Percentiles rank a stretch among this genome's conserved stretches.
phyloP scores from a whole-genome alignment of 2,329 filamentous ascomycete species.

The Fusarium sarcochroum region DNA sequence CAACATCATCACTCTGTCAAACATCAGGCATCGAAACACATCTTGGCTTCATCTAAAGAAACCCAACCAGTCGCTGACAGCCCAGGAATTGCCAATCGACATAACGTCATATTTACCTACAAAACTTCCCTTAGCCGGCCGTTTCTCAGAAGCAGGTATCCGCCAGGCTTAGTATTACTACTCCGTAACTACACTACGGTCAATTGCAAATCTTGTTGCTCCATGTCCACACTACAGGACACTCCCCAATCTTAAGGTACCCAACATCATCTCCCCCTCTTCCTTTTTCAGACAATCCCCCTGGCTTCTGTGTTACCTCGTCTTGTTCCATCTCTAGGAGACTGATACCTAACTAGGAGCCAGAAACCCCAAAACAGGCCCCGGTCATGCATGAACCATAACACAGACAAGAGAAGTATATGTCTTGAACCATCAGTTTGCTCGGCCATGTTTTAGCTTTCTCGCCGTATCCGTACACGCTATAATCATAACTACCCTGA shows the following conservation, averaged over 20 bases:
- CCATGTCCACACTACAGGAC: slow-evolving; percentile 17
- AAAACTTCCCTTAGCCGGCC: slow-evolving; percentile 17
- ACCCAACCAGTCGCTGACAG: slow-evolving; percentile 4
- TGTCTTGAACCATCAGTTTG: slow-evolving; percentile 32
- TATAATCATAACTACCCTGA: slow-evolving; percentile 12
- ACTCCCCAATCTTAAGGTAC: slow-evolving; percentile 37
- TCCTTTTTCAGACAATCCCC: slow-evolving; percentile 33
- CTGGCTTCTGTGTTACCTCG: slow-evolving; percentile 43
- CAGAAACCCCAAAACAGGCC: slow-evolving; percentile 23
- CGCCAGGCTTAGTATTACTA: slow-evolving; percentile 16
- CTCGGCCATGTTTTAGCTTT: slow-evolving; percentile 33
- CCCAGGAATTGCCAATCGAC: slow-evolving; percentile 6
- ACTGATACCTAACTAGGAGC: slow-evolving; percentile 30
- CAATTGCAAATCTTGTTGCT: slow-evolving; percentile 44
- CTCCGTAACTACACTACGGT: slow-evolving; percentile 13
- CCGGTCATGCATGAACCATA: slow-evolving; percentile 24
- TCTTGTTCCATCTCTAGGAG: slow-evolving; percentile 29
- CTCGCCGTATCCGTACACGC: slow-evolving; percentile 27
- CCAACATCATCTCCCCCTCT: slow-evolving; percentile 41
- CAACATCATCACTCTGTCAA: slow-evolving; percentile 8
- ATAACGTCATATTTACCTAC: slow-evolving; percentile 31
- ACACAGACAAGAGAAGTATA: slow-evolving; percentile 27
- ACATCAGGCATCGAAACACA: slow-evolving; percentile 1
- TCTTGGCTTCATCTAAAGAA: not conserved
- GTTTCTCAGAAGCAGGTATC: slow-evolving; percentile 31